Conservation (phyloP, 257 asterid species). For the Haberlea rhodopensis region DNA sequence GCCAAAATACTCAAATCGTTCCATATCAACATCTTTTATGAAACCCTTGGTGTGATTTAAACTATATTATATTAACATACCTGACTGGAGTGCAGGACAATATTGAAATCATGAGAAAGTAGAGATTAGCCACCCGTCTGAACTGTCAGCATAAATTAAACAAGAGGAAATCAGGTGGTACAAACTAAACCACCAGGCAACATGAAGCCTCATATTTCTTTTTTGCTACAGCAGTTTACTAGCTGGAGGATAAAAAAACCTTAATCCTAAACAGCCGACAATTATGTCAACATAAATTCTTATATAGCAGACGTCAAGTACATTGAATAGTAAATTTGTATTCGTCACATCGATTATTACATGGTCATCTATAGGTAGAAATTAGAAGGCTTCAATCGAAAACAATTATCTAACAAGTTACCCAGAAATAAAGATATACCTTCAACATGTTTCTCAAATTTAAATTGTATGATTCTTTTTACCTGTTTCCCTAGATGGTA, state of each 20-base stretch:
- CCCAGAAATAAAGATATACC: not conserved
- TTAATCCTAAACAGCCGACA: constrained; percentile 5
- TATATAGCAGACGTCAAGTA: not conserved
- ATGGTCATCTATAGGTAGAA: constrained; percentile 8
- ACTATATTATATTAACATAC: constrained; percentile 38
- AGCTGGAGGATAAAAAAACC: constrained; percentile 12
- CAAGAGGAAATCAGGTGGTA: constrained; percentile 37
- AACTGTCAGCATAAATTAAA: constrained; percentile 73
- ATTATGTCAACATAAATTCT: constrained; percentile 10
- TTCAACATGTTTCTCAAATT: constrained; percentile 6
- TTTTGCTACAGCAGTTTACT: constrained; percentile 8
- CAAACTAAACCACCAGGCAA: constrained; percentile 11
- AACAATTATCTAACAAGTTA: constrained; percentile 10
- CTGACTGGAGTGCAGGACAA: constrained; percentile 99
- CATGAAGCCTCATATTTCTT: constrained; percentile 6
- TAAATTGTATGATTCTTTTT: not conserved
- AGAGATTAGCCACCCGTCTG: constrained; percentile 99
- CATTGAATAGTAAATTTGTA: not conserved
- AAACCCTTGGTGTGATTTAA: constrained; percentile 8
- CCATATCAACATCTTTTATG: not conserved
- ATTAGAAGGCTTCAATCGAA: constrained; percentile 12
- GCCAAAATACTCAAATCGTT: not conserved
- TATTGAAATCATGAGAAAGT: constrained; percentile 96
- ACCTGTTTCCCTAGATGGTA: not conserved
- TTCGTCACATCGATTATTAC: not conserved